phyloP scores from a whole-genome alignment of 176 grass and related monocot species.

The Pontederia crassipes region DNA sequence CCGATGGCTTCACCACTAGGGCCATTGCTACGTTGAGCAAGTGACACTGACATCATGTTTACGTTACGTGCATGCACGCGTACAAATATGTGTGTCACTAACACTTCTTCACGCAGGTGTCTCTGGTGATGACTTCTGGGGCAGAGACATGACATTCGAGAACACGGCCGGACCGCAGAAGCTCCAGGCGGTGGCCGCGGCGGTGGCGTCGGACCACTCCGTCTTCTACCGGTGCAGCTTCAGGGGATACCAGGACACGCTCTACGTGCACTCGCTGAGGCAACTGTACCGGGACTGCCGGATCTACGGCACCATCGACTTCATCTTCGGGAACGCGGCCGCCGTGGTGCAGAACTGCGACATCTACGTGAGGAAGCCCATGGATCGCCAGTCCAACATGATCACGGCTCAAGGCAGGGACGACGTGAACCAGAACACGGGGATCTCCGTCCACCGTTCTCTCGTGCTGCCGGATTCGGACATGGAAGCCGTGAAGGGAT shows the following conservation, averaged over 20 bases:
- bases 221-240: not conserved
- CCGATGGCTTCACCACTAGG: constrained; percentile 26
- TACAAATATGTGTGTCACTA: not conserved
- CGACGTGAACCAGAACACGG: not conserved
- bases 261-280: not conserved
- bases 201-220: not conserved
- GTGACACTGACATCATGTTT: not conserved
- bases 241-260: constrained; percentile 2
- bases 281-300: constrained; percentile 1
- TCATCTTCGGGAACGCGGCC: constrained; percentile 8
- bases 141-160: constrained; percentile 3
- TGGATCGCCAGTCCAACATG: not conserved
- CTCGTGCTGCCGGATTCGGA: not conserved
- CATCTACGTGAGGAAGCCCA: not conserved
- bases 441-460: not conserved
- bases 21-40: constrained; percentile 19
- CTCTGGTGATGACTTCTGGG: not conserved
- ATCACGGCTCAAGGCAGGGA: not conserved
- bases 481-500: not conserved
- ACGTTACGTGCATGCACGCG: not conserved
- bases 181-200: not conserved
- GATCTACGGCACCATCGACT: constrained; percentile 2
- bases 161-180: not conserved
- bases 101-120: not conserved
- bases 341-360: not conserved